phyloP scores from a whole-genome alignment of 441 rosid genomes.

The Corymbia citriodora region DNA sequence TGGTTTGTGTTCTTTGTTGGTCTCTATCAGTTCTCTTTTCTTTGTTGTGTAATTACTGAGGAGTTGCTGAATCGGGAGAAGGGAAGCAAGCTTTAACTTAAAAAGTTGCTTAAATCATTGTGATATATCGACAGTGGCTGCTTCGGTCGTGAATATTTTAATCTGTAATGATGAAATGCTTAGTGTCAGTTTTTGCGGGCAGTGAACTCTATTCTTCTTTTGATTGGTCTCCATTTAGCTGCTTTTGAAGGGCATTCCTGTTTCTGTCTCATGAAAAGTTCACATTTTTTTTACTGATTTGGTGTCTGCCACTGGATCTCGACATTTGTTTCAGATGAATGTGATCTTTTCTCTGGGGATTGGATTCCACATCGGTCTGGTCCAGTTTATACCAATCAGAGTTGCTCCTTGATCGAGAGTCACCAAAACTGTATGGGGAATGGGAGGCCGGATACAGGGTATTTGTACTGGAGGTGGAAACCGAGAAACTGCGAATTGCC shows the following conservation, averaged over 20 bases:
- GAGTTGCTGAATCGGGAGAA: background rate
- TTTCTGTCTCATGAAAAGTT: background rate
- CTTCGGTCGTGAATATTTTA: background rate
- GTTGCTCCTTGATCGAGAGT: constrained; percentile 63
- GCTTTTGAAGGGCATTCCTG: background rate
- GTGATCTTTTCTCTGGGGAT: constrained; percentile 70
- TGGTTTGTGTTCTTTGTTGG: background rate
- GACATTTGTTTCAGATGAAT: constrained; percentile 27
- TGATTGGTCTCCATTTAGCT: background rate
- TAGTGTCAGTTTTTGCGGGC: background rate
- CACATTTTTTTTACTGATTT: background rate
- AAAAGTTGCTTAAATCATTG: background rate
- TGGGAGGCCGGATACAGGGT: constrained; percentile 75
- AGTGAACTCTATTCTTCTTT: background rate
- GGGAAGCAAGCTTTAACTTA: background rate
- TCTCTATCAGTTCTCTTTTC: background rate
- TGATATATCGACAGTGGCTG: background rate
- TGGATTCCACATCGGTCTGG: constrained; percentile 77
- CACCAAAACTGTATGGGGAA: constrained; percentile 88
- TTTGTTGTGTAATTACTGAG: background rate
- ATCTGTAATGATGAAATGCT: background rate
- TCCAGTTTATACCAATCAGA: constrained; percentile 64
- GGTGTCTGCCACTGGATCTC: constrained; percentile 14
- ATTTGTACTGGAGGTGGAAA: constrained; percentile 85
- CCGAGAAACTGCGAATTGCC: constrained; percentile 69